Percentiles rank a stretch among this genome's conserved stretches.
These are phyloP conservation scores for Gynandropsis gynandra DNA, from an alignment of 345 rosid genomes.

Conservation along the genomic window DNA sequence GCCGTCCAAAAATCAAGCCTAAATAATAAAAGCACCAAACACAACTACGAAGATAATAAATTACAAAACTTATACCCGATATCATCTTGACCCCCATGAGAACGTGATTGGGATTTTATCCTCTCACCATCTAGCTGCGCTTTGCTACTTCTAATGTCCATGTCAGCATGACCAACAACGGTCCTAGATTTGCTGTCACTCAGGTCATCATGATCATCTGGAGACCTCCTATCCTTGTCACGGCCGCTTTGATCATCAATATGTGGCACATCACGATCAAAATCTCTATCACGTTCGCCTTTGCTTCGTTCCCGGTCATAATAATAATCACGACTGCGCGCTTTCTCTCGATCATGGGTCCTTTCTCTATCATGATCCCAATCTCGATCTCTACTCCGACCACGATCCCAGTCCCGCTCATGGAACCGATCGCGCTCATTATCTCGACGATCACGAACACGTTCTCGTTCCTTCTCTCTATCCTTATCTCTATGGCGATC, in stretches of 20 bases:
- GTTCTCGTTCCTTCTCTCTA: conserved; percentile 24
- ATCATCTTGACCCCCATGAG: conserved; percentile 52
- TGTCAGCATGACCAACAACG: conserved; percentile 29
- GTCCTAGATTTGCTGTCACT: conserved; percentile 41
- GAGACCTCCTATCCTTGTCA: conserved; percentile 63
- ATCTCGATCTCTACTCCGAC: conserved; percentile 30
- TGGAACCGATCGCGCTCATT: too few species aligned
- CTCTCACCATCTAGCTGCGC: conserved; percentile 55
- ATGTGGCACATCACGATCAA: conserved; percentile 37
- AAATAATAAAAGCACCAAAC: conserved; percentile 6
- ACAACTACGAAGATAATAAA: neutral
- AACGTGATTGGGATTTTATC: conserved; percentile 53
- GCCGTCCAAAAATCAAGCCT: too few species aligned
- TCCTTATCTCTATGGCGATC: conserved; percentile 32
- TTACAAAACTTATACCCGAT: conserved; percentile 39
- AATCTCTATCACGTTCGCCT: conserved; percentile 31
- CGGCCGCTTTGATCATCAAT: conserved; percentile 50
- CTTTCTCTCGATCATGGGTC: conserved; percentile 35
- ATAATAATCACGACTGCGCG: conserved; percentile 31
- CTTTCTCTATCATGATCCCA: conserved; percentile 35
- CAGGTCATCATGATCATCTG: conserved; percentile 55
- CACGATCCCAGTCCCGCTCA: too few species aligned
- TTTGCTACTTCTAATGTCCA: conserved; percentile 48
- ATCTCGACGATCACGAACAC: conserved; percentile 33
- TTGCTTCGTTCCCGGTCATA: conserved; percentile 33